Percentiles rank a stretch among this genome's conserved stretches.
phyloP scores from a whole-genome alignment of 306 rosid genomes.

The Lathyrus oleraceus region DNA sequence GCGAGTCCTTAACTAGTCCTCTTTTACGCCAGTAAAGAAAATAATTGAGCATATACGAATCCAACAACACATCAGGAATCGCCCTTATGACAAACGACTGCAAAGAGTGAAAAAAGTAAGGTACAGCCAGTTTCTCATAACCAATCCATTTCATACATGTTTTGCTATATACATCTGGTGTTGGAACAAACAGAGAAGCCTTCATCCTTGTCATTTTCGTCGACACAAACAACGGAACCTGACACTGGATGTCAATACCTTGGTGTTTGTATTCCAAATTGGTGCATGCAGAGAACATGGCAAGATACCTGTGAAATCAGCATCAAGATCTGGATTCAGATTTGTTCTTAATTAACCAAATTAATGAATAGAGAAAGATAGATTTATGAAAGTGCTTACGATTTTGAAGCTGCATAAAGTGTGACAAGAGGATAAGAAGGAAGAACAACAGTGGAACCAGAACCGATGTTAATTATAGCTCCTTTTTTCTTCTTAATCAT shows the following conservation, averaged over 20 bases:
- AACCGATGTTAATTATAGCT: slow-evolving; percentile 58
- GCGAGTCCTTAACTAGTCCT: slow-evolving; percentile 32
- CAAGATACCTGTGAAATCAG: slow-evolving; percentile 36
- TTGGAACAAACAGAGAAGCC: slow-evolving; percentile 57
- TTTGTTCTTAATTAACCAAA: neutral
- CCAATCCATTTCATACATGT: slow-evolving; percentile 42
- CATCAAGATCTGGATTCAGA: slow-evolving; percentile 2
- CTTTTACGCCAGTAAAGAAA: slow-evolving; percentile 28
- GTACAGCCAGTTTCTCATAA: slow-evolving; percentile 54
- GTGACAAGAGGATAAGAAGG: slow-evolving; percentile 53
- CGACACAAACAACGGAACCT: slow-evolving; percentile 73
- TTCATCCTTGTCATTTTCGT: slow-evolving; percentile 61
- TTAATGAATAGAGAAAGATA: neutral
- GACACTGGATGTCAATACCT: slow-evolving; percentile 78
- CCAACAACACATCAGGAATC: slow-evolving; percentile 32
- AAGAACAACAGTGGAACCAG: slow-evolving; percentile 43
- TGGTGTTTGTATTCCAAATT: slow-evolving; percentile 53
- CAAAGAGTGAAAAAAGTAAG: slow-evolving; percentile 57
- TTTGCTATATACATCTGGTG: slow-evolving; percentile 42
- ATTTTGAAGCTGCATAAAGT: slow-evolving; percentile 62
- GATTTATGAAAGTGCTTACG: slow-evolving; percentile 37
- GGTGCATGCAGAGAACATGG: slow-evolving; percentile 54
- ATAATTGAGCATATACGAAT: slow-evolving; percentile 34
- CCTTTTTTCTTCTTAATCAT: slow-evolving; percentile 65
- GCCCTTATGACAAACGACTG: slow-evolving; percentile 40